These are phyloP conservation scores for Aspergillus leporis DNA, from an alignment of 495 filamentous ascomycete genomes.

Conservation along the genomic window DNA sequence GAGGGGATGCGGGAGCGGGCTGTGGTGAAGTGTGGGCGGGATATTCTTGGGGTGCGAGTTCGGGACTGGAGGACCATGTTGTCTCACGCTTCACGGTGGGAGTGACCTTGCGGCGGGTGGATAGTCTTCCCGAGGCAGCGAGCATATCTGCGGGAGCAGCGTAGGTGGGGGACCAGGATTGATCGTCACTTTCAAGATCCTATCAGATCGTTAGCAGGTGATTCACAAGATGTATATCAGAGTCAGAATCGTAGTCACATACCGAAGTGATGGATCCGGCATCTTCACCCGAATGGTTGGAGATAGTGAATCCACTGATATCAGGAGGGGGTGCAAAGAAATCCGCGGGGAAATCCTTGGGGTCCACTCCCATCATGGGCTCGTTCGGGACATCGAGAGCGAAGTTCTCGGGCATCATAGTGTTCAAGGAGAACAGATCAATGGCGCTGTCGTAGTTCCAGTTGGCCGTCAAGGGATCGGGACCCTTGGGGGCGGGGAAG, in stretches of 20 bases:
- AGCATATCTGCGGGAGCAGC: conserved; percentile 13
- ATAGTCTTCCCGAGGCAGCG: conserved; percentile 13
- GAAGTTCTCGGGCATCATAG: conserved; percentile 37
- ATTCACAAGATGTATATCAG: conserved; percentile 1
- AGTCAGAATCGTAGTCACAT: conserved; percentile 13
- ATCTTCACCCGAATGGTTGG: conserved; percentile 34
- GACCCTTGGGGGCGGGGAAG: conserved; percentile 17
- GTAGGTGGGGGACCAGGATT: conserved; percentile 34
- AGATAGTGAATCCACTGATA: conserved; percentile 42
- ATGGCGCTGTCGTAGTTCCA: conserved; percentile 46
- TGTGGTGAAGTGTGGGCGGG: conserved; percentile 11
- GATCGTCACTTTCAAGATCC: conserved; percentile 48
- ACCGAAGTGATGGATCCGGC: conserved; percentile 38
- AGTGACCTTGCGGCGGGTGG: conserved; percentile 17
- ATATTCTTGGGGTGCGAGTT: conserved; percentile 34
- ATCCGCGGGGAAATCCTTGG: conserved; percentile 41
- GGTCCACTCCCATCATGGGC: conserved; percentile 28
- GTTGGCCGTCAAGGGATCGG: conserved; percentile 42
- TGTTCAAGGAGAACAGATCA: conserved; percentile 41
- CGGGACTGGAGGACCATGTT: conserved; percentile 38
- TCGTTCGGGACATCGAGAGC: conserved; percentile 39
- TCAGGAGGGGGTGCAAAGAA: conserved; percentile 33
- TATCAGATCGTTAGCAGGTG: conserved; percentile 16
- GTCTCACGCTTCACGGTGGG: conserved; percentile 12
- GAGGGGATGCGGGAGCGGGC: conserved; percentile 19